Evolutionary conservation across 2,329 filamentous ascomycete species (phyloP), one percentile per base, ranked within the genome.

Genomic region (Gremmenia infestans): DNA sequence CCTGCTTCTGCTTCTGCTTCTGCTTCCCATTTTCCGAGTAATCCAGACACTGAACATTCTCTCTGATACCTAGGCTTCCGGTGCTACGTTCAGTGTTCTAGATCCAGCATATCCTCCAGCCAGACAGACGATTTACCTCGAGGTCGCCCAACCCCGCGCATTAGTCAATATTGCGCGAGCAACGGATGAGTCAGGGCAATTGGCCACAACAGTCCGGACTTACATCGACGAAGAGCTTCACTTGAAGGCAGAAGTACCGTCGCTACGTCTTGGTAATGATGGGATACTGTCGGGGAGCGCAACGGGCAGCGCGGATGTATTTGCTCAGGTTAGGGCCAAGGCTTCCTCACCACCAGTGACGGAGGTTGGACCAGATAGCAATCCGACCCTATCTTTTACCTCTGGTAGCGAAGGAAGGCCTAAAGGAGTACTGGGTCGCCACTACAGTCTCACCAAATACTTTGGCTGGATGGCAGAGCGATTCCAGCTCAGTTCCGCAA

Each of bases 401-500:
- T 83, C 79, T 6, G 91, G 91, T 4, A 82, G 79, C 1, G 89
- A 95, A 73, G 90, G 89, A 47, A 78, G 82, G 62, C 91, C 91
- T 36, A 96, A 96, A 76, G 91, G 91, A 63, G 93, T 97, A 12
- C 80, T 85, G 54, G 92, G 93, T 1, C 82, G 93, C 14, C 93
- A 97, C 72, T 97, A 88, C 74, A 88, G 84, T 50, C 76, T 97
- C 58, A 82, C 91, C 1, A 86, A 88, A 65, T 97, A 96, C 74
- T 95, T 93, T 68, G 84, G 86, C 19, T 97, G 91, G 92, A 97
- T 97, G 93, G 84, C 90, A 0, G 76, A 94, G 72, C 83, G 78
- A 2, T 97, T 97, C 71, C 22, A 48, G 23, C 45, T 48, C 78
- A 83, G 49, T 78, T 95, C 48, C 86, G 83, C 0, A 78, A 85